phyloP scores from a whole-genome alignment of 2,329 filamentous ascomycete genomes.

The Sporothrix brasiliensis region DNA sequence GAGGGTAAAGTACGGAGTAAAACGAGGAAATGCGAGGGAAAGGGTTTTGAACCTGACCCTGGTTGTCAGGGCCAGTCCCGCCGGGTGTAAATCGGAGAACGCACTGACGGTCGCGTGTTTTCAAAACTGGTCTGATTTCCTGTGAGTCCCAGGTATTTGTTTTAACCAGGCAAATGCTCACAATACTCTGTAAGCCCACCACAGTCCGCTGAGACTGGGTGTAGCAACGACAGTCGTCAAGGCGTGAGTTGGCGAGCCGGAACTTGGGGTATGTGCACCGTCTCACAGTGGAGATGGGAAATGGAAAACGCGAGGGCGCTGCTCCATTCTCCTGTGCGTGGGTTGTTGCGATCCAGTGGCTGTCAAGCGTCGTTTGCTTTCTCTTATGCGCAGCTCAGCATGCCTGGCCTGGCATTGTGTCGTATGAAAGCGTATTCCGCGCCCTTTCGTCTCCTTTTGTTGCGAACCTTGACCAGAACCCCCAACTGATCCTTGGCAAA shows the following conservation, averaged over 20 bases:
- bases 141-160: not conserved
- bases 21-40: not conserved
- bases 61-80: not conserved
- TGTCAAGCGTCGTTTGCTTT: constrained; percentile 1
- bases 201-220: not conserved
- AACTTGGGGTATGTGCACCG: no score
- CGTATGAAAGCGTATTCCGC: not conserved
- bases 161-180: not conserved
- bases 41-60: constrained; percentile 7
- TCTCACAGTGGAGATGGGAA: not conserved
- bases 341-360: constrained; percentile 8
- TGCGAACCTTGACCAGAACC: constrained; percentile 15
- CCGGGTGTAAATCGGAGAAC: not conserved
- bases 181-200: not conserved
- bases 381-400: not conserved
- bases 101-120: constrained; percentile 21
- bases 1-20: not conserved
- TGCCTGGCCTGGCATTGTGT: constrained; percentile 1
- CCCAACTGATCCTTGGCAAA: not conserved
- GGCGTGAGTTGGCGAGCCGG: no score
- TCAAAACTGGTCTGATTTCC: not conserved
- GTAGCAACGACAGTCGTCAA: not conserved
- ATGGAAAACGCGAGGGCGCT: not conserved
- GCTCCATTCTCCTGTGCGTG: constrained; percentile 24
- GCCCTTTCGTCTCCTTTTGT: constrained; percentile 8